These are phyloP conservation scores for Parsonsia alboflavescens DNA, from an alignment of 257 asterid species.

Conservation along the genomic window DNA sequence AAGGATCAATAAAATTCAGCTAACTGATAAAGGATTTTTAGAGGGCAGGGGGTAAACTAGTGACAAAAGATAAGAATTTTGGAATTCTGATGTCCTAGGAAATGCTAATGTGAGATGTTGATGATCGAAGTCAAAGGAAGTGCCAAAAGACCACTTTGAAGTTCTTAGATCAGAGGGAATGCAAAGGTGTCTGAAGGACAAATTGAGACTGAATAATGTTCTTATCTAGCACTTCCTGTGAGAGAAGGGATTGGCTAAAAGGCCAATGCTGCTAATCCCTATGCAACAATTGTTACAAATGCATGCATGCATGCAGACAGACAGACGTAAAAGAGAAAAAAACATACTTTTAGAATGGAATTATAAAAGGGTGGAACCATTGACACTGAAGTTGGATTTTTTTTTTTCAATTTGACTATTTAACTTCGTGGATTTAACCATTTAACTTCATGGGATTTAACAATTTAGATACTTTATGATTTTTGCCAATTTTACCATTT, in stretches of 20 bases:
- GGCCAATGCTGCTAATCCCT: background rate
- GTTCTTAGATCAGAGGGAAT: background rate
- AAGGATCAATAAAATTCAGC: background rate
- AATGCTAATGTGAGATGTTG: background rate
- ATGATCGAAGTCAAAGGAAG: background rate
- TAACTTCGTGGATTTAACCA: no score
- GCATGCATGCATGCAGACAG: background rate
- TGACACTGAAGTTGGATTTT: no score
- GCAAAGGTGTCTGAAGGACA: background rate
- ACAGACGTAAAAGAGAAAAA: background rate
- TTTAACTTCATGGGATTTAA: no score
- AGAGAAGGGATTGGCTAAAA: background rate
- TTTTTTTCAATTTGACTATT: no score
- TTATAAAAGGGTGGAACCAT: background rate
- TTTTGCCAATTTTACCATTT: no score
- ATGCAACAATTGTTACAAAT: background rate
- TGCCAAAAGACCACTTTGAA: background rate
- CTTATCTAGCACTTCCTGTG: background rate
- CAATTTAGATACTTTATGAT: no score
- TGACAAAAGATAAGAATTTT: background rate
- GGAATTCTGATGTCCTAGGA: no score
- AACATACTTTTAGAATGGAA: background rate
- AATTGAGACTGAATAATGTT: background rate
- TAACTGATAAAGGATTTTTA: no score
- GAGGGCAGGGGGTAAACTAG: background rate